Evolutionary conservation across 805 yeast species (phyloP), one percentile per base, ranked within the genome.

Genomic region (Scheffersomyces coipomensis): DNA sequence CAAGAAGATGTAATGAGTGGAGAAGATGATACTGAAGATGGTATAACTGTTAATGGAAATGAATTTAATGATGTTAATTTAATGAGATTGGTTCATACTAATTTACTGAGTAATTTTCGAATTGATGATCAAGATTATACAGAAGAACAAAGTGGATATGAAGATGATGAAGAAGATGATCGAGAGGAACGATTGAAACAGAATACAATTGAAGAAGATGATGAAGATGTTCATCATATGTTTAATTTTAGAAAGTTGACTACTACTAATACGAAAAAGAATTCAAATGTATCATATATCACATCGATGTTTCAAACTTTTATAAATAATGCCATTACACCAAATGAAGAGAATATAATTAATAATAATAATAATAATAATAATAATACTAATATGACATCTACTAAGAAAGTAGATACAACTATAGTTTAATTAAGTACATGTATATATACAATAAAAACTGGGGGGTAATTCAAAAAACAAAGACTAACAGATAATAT

Each of bases 241-340:
- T 52, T 62, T 26, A 51, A 56, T 42, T 50, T 68, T 39, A 48
- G 56, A 33, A 51, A 59, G 13, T 53, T 64, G 29, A 51, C 58
- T 3, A 50, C 42, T 21, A 35, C 49, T 13, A 45, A 46, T 13
- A 48, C 52, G 19, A 39, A 44, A 18, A 40, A 40, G 21, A 48
- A 47, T 31, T 43, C 51, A n/a, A 62, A 60, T 39, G 55, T 62
- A 19, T 55, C 65, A 24, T 65, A 64, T 38, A 58, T 66, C 23
- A 54, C 69, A 6, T 52, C 59, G 13, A 56, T 66, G 32, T 61
- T 68, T 45, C 75, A 67, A 45, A 60, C 54, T 34, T 66, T 68
- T 42, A 60, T 68, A 30, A 68, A 65, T 48, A 56, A 51, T 43
- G 58, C 52, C 3, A 43, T 40, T 17, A 42, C 36, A 17, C 17